phyloP scores from a whole-genome alignment of 2,329 filamentous ascomycete genomes.

The Exophiala alcalophila region DNA sequence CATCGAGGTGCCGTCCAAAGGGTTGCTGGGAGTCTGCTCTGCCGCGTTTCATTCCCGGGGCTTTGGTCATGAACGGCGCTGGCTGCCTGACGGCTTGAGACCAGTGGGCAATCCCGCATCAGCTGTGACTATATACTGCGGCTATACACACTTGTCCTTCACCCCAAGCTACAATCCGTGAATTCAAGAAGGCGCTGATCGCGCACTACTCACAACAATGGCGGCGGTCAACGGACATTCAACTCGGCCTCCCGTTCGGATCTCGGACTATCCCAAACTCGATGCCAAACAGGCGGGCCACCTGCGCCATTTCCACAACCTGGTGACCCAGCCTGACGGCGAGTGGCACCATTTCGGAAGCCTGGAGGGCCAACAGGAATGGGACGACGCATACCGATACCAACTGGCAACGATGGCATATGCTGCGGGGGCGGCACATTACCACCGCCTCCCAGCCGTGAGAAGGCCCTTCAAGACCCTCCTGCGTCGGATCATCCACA shows the following conservation, averaged over 20 bases:
- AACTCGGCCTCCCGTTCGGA: constrained; percentile 11
- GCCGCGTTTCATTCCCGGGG: too few relatives aligned
- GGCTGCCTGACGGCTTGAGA: too few relatives aligned
- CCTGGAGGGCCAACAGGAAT: neutral
- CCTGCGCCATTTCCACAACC: constrained; percentile 10
- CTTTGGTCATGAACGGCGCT: too few relatives aligned
- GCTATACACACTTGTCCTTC: too few relatives aligned
- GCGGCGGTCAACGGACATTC: too few relatives aligned
- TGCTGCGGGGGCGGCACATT: constrained; percentile 2
- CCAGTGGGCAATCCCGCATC: too few relatives aligned
- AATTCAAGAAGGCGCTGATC: too few relatives aligned
- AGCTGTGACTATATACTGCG: too few relatives aligned
- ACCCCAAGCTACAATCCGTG: too few relatives aligned
- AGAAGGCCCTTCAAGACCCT: neutral
- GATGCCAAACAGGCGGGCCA: constrained; percentile 4
- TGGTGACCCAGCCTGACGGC: neutral
- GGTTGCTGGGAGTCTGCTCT: too few relatives aligned
- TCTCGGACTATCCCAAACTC: constrained; percentile 14
- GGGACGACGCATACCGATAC: constrained; percentile 1
- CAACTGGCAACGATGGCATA: constrained; percentile 6
- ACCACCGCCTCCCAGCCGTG: constrained; percentile 5
- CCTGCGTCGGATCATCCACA: constrained; percentile 8
- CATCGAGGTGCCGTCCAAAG: too few relatives aligned
- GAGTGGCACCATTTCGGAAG: constrained; percentile 3
- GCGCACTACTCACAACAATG: too few relatives aligned